Base-by-base conservation (phyloP, 2,329 filamentous ascomycete species). In the Xylogone sp. region DNA sequence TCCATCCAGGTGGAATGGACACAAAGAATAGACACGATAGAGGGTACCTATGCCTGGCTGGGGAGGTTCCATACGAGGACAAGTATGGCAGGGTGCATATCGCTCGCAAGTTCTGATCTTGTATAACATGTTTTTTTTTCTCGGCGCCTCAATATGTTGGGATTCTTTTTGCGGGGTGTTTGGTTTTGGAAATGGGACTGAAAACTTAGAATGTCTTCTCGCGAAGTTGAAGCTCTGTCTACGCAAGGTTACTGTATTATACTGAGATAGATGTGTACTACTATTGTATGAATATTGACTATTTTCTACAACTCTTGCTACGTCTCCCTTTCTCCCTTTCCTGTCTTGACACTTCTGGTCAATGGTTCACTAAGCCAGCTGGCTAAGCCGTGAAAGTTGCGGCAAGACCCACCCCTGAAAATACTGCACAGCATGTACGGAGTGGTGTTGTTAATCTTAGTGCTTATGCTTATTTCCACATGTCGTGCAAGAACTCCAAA, bases 11-110 rank as follows among this genome's bases (percentile, higher is more conserved):
- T 18, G 49, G 49, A 18, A 42, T 51, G 18, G 49, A 51, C 42
- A 31, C 12, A 27, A 13, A 39, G 43, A 27, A 13, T 20, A 34
- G 43, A 19, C 16, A 46, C 31, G 45, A 46, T 9, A 39, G 18
- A 46, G n/a, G n/a, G n/a, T 13, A 10, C n/a, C 22, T 39, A 20
- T 21, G 24, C 43, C 21, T 24, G n/a, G 43, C 20, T 18, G 53
- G 54, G n/a, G 44, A 55, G 45, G 29, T 46, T 43, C 19, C 49
- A 42, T 18, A 34, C 20, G 45, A 53, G 39, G 55, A 56, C 39
- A 53, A 57, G 21, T 57, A 52, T 42, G 53, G 53, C 18, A 34
- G 44, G 19, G 43, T 57, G 19, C 18, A 19, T 10, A 31, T 34
- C 48, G 22, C 20, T 20, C 12, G 45, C 31, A 46, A 20, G 45